Conservation (phyloP, 331 rosid species). For the Ulmus americana region DNA sequence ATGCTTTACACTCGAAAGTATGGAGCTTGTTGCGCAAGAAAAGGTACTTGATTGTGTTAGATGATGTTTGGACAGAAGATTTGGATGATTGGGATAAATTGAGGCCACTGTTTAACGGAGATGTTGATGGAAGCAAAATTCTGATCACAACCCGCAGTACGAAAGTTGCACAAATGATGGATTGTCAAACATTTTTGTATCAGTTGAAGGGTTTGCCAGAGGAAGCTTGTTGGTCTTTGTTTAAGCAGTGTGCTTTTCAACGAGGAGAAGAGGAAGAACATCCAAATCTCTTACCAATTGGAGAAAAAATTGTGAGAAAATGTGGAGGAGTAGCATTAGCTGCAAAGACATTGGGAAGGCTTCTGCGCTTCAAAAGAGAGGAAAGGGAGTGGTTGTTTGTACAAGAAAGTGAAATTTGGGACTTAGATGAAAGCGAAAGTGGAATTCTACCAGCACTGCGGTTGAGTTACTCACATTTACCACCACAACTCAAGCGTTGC, state of each 20-base stretch:
- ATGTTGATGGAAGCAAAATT: slow-evolving; percentile 15
- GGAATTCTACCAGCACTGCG: slow-evolving; percentile 16
- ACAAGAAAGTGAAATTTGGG: slow-evolving; percentile 19
- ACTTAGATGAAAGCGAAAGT: background rate
- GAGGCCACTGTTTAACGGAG: background rate
- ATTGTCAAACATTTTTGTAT: slow-evolving; percentile 5
- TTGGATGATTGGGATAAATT: slow-evolving; percentile 21
- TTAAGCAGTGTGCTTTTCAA: slow-evolving; percentile 22
- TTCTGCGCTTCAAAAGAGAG: slow-evolving; percentile 23
- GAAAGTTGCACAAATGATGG: slow-evolving; percentile 21
- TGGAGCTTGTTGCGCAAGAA: slow-evolving; percentile 4
- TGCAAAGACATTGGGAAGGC: slow-evolving; percentile 22
- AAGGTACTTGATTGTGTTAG: slow-evolving; percentile 25
- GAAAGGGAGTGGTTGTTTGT: slow-evolving; percentile 21
- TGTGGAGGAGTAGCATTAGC: slow-evolving; percentile 31
- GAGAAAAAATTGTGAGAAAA: slow-evolving; percentile 30
- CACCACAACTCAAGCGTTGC: slow-evolving; percentile 18
- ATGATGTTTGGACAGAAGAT: slow-evolving; percentile 32
- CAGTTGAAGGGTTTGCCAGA: slow-evolving; percentile 11
- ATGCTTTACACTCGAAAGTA: slow-evolving; percentile 6
- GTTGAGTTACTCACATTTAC: slow-evolving; percentile 26
- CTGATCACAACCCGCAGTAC: slow-evolving; percentile 19
- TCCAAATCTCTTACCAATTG: slow-evolving; percentile 6
- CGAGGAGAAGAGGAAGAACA: background rate
- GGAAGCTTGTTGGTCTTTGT: slow-evolving; percentile 27